A percentile compares a stretch with the other conserved stretches of the same genome.
Evolutionary conservation across 2,329 filamentous ascomycete genomes (phyloP).

Genomic region (Rhynchosporium agropyri): DNA sequence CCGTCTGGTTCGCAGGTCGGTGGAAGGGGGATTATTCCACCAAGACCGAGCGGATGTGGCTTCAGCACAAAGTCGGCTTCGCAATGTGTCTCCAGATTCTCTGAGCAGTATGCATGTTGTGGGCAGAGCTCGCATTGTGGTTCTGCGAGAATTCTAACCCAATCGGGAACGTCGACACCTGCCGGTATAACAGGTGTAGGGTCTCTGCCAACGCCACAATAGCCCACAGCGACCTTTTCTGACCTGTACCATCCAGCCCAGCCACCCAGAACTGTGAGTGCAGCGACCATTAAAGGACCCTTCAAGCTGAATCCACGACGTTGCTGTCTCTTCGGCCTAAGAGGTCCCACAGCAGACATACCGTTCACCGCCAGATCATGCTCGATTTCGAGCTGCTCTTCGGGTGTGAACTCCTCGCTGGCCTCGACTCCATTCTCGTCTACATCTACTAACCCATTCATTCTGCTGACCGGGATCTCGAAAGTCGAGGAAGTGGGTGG

Average conservation of each 20-base stretch:
- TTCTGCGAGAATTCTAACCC: slow-evolving; percentile 67
- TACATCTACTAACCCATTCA: slow-evolving; percentile 46
- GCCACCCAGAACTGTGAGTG: slow-evolving; percentile 69
- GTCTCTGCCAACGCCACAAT: slow-evolving; percentile 80
- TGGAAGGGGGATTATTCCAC: slow-evolving; percentile 79
- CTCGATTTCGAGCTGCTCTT: slow-evolving; percentile 82
- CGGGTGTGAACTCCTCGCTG: slow-evolving; percentile 92
- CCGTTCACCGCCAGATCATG: slow-evolving; percentile 64
- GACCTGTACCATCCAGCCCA: slow-evolving; percentile 86
- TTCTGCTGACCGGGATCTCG: slow-evolving; percentile 55
- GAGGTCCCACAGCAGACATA: slow-evolving; percentile 49
- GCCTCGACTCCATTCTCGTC: slow-evolving; percentile 58
- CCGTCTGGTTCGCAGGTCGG: slow-evolving; percentile 95
- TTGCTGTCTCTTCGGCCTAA: slow-evolving; percentile 47
- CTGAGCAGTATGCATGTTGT: slow-evolving; percentile 84
- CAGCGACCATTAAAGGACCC: slow-evolving; percentile 70
- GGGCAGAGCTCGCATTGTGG: slow-evolving; percentile 91
- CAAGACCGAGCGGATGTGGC: slow-evolving; percentile 79
- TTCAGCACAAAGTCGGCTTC: slow-evolving; percentile 86
- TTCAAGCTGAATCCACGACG: slow-evolving; percentile 55
- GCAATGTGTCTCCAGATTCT: slow-evolving; percentile 75
- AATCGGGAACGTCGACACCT: slow-evolving; percentile 69
- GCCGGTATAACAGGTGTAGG: slow-evolving; percentile 49
- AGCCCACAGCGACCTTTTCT: slow-evolving; percentile 95
- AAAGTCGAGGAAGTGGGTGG: slow-evolving; percentile 61